Base-by-base conservation (phyloP, 352 stramenopile genomes). In the Phytophthora citricola region DNA sequence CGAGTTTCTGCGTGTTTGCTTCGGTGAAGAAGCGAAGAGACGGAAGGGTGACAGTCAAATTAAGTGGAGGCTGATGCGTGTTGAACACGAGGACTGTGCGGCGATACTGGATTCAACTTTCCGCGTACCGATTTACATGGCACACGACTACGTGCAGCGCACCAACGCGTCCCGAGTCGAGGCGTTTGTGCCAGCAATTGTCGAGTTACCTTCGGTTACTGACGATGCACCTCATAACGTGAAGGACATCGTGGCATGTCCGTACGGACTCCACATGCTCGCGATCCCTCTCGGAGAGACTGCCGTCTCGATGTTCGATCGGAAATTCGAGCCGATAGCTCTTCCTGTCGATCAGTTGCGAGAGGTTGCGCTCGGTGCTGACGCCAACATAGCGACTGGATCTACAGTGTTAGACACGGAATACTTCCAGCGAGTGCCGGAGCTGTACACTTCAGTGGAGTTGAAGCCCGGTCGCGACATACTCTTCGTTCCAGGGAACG, bases 141-240 rank as follows among this genome's bases (percentile, higher is more conserved):
- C 76, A 1, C 85, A 93, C 67, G 78, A 92, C 69, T 94, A 89
- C 66, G n/a, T 92, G 15, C 75, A 80, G 31, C 79, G 86, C 22
- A 87, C 85, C 6, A 83, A 85, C 41, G 68, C 70, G 7, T 76
- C 75, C 5, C 48, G 70, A 9, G 24, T 63, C 11, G 39, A 60
- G n/a, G 11, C 58, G 9, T 69, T 81, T 15, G 38, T 85, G 10
- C 82, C 81, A 1, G 50, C 73, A 11, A 65, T 90, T 34, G 31
- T 86, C 12, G 60, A 57, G 6, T 15, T 79, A 4, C 15, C 52
- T 38, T 9, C 47, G 32, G 40, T 26, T 8, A 49, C 32, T 5
- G 17, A 57, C 4, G 45, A 60, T 29, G 46, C 26, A 4, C 20
- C 48, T 50, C 17, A 20, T 6, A 66, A 26, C 10, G 34, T 47